Conservation (phyloP, 2,329 filamentous ascomycete species). For the Fusarium siculi region DNA sequence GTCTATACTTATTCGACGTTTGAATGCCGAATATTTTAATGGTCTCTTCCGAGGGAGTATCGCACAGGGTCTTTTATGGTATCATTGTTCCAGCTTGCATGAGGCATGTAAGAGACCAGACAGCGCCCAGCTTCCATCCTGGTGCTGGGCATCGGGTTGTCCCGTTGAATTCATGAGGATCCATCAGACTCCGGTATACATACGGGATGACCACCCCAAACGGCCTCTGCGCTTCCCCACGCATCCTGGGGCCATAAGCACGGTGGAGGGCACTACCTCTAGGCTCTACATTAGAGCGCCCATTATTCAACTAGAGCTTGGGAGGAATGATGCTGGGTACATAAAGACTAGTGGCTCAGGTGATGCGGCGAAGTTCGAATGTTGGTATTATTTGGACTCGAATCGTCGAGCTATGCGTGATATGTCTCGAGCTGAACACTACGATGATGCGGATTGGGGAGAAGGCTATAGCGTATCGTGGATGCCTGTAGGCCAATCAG, state of each 20-base stretch:
- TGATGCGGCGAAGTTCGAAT: background rate
- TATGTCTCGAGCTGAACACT: no score
- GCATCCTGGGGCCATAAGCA: background rate
- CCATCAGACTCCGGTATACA: fast-evolving
- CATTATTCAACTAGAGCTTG: background rate
- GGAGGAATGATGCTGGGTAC: background rate
- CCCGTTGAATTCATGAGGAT: background rate
- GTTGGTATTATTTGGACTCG: background rate
- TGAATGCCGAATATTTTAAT: background rate
- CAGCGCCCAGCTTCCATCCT: fast-evolving
- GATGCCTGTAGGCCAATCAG: background rate
- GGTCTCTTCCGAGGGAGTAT: background rate
- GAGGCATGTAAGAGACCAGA: background rate
- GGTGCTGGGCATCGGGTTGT: background rate
- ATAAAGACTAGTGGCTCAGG: background rate
- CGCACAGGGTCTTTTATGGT: background rate
- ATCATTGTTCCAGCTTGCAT: fast-evolving
- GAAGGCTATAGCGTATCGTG: background rate
- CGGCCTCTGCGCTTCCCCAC: background rate
- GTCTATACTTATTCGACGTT: background rate
- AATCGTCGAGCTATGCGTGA: background rate
- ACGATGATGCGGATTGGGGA: background rate
- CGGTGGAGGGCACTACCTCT: background rate
- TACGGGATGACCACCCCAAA: background rate
- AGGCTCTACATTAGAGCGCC: background rate